Conservation (phyloP, 768 basidiomycete species). For the Neoboletus brunneissimus region DNA sequence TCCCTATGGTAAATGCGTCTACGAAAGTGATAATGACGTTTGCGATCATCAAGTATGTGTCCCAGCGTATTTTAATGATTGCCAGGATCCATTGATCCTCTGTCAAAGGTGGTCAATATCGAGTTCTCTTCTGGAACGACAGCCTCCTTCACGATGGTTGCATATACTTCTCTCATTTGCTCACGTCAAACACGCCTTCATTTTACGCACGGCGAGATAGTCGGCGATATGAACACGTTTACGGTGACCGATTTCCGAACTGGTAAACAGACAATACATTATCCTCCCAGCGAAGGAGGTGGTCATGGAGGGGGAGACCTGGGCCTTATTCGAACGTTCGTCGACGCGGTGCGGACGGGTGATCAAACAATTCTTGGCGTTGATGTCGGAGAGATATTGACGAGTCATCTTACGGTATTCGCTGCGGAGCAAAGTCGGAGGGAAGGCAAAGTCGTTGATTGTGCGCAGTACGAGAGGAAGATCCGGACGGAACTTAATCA, state of each 20-base stretch:
- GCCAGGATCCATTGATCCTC: not conserved
- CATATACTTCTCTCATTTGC: conserved; percentile 76
- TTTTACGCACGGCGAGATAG: conserved; percentile 83
- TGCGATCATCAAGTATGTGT: conserved; percentile 72
- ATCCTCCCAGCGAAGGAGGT: conserved; percentile 57
- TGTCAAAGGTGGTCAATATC: conserved; percentile 69
- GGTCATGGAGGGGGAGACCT: conserved; percentile 84
- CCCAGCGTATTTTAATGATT: not conserved
- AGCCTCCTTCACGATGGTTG: conserved; percentile 87
- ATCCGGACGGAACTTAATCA: conserved; percentile 36
- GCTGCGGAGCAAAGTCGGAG: conserved; percentile 78
- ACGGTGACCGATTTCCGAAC: conserved; percentile 77
- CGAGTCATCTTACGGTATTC: conserved; percentile 81
- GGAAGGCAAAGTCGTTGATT: conserved; percentile 69
- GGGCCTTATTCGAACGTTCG: conserved; percentile 72
- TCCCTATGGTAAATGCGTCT: conserved; percentile 81
- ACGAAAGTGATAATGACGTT: conserved; percentile 82
- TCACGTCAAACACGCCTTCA: conserved; percentile 82
- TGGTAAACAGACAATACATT: conserved; percentile 39
- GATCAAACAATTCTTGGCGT: conserved; percentile 67
- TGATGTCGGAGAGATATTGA: conserved; percentile 63
- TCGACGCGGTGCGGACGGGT: conserved; percentile 66
- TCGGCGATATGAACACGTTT: conserved; percentile 80
- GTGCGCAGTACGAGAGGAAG: conserved; percentile 57
- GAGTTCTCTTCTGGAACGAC: conserved; percentile 82